Evolutionary conservation across 495 filamentous ascomycete species (phyloP), one percentile per base, ranked within the genome.

Genomic region (Corynascus novoguineensis): DNA sequence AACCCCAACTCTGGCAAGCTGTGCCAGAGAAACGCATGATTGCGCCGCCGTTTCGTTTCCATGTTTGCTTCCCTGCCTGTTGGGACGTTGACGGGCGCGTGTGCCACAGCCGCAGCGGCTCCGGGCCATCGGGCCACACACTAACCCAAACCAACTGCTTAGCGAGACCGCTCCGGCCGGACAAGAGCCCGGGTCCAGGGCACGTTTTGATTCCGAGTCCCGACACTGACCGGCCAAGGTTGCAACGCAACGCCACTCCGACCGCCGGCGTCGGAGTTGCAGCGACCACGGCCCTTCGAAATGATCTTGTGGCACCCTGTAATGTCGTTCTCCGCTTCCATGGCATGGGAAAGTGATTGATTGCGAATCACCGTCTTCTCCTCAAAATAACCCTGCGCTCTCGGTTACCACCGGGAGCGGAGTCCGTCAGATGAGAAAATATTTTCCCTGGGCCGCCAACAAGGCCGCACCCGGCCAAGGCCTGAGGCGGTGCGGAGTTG

Each of bases 1-100:
- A 22, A 15, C 24, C 40, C 41, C 35, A 46, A 31, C 17, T 27
- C 41, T 34, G 50, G 15, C 7, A 6, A 42, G 53, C 53, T 55
- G 58, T 53, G 58, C 58, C 58, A n/a, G 40, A 34, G 58, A 60
- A 60, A 60, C 58, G 53, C 58, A 60, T 55, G 34, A 2, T 12
- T 51, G 45, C 46, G 29, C 45, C 28, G 35, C 44, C 35, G 51
- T 34, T 29, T 29, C 1, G 29, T 31, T 44, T 35, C 19, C 28
- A 29, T 50, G 50, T 55, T 55, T 60, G 51, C 45, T 50, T 31
- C 28, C 27, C 27, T 42, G 37, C 53, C 21, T 48, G 53, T 38
- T 55, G 53, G 53, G 42, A 25, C 49, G 34, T 19, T 47, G 15
- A 19, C 19, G 32, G 52, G 17, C 32, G 50, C 21, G 9, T 28